phyloP scores from a whole-genome alignment of 2,329 filamentous ascomycete species.

The Arthrobotrys sphaeroides region DNA sequence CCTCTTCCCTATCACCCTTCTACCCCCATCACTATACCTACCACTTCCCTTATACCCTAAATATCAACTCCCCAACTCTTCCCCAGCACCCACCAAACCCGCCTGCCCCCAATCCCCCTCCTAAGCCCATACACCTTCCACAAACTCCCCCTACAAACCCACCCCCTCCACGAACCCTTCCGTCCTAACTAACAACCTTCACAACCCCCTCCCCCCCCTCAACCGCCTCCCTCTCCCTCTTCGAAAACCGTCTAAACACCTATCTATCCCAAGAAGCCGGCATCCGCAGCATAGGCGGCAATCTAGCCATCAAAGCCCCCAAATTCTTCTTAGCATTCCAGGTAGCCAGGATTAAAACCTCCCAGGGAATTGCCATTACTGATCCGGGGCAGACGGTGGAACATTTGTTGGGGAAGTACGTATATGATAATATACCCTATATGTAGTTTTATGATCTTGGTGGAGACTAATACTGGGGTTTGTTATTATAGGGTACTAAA shows the following conservation, averaged over 20 bases:
- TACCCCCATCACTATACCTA: neutral
- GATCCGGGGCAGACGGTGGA: slow-evolving; percentile 68
- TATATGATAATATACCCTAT: neutral
- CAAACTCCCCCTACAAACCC: neutral
- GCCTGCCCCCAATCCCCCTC: neutral
- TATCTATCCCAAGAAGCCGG: slow-evolving; percentile 71
- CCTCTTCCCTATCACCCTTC: neutral
- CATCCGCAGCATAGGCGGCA: slow-evolving; percentile 67
- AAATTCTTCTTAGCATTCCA: slow-evolving; percentile 73
- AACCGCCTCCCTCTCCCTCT: slow-evolving; percentile 65
- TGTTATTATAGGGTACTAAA: slow-evolving; percentile 63
- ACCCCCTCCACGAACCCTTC: neutral
- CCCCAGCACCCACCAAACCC: too few species aligned
- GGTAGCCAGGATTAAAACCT: slow-evolving; percentile 69
- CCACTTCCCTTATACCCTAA: neutral
- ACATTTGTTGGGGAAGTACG: slow-evolving; percentile 66
- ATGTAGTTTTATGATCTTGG: neutral
- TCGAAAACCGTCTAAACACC: slow-evolving; percentile 67
- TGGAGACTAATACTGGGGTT: neutral
- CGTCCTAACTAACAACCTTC: slow-evolving; percentile 63
- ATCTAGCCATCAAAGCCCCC: slow-evolving; percentile 69
- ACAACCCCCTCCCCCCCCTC: slow-evolving; percentile 65
- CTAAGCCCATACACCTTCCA: neutral
- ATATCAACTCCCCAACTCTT: neutral
- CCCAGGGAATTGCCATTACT: slow-evolving; percentile 67